phyloP scores from a whole-genome alignment of 768 basidiomycete species.

The Epithele typhae region DNA sequence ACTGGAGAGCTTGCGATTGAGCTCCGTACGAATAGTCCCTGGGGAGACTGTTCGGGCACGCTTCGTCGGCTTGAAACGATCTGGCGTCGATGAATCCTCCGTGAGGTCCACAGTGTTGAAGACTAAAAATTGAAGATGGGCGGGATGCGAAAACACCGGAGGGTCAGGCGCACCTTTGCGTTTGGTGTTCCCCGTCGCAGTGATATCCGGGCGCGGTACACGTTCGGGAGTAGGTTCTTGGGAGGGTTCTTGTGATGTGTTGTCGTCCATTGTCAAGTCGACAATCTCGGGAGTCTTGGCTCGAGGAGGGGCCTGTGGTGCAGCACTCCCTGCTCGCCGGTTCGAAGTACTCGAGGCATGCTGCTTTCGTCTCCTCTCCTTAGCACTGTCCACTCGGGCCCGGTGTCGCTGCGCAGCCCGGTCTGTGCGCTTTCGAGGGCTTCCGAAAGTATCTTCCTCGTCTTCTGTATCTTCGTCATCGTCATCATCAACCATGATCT shows the following conservation, averaged over 20 bases:
- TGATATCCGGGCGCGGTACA: too few species aligned
- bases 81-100: not conserved
- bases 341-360: too few species aligned
- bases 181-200: not conserved
- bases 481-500: constrained; percentile 11
- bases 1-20: constrained; percentile 4
- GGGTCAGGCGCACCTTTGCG: not conserved
- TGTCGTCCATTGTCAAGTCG: constrained; percentile 15
- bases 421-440: not conserved
- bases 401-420: not conserved
- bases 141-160: too few species aligned
- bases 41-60: constrained; percentile 8
- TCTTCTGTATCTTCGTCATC: not conserved
- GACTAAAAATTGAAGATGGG: not conserved
- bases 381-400: not conserved
- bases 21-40: not conserved
- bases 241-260: not conserved
- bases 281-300: constrained; percentile 14
- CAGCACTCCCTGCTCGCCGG: too few species aligned
- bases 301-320: too few species aligned
- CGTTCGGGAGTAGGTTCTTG: too few species aligned
- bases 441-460: too few species aligned
- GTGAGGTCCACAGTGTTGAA: not conserved
- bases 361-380: too few species aligned
- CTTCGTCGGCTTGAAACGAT: constrained; percentile 8